Evolutionary conservation across 2,329 filamentous ascomycete species (phyloP).

Genomic region (Aspergillus aculeatinus): DNA sequence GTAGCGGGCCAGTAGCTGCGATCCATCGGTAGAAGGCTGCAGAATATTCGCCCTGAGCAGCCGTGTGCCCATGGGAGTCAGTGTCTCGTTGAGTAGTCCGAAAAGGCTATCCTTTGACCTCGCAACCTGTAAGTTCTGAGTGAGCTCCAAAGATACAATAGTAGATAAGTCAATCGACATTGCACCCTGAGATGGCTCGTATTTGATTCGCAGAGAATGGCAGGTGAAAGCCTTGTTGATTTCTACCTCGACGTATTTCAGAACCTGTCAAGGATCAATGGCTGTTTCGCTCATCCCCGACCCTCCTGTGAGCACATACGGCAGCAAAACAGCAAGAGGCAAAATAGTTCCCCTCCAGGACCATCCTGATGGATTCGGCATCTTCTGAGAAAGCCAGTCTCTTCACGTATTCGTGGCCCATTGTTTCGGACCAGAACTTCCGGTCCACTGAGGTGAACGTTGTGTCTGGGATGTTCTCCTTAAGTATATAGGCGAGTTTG

Average conservation of each 20-base stretch:
- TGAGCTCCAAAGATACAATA: slow-evolving; percentile 80
- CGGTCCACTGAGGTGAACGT: slow-evolving; percentile 67
- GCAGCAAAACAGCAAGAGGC: slow-evolving; percentile 82
- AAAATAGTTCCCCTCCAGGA: slow-evolving; percentile 80
- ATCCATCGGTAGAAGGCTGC: slow-evolving; percentile 75
- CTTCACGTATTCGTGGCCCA: slow-evolving; percentile 74
- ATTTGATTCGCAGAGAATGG: slow-evolving; percentile 82
- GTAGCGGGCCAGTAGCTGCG: slow-evolving; percentile 69
- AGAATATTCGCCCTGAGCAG: slow-evolving; percentile 82
- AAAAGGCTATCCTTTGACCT: slow-evolving; percentile 82
- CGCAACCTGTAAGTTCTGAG: slow-evolving; percentile 76
- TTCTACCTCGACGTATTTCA: slow-evolving; percentile 76
- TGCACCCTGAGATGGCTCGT: slow-evolving; percentile 82
- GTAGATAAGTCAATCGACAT: slow-evolving; percentile 96
- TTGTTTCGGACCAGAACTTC: slow-evolving; percentile 77
- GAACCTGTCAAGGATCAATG: slow-evolving; percentile 53
- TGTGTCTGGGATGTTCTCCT: slow-evolving; percentile 67
- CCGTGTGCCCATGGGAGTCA: slow-evolving; percentile 84
- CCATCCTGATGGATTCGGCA: slow-evolving; percentile 75
- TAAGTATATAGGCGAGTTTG: slow-evolving; percentile 70
- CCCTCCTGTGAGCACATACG: slow-evolving; percentile 51
- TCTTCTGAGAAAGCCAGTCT: slow-evolving; percentile 78
- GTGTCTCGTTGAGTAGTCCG: slow-evolving; percentile 78
- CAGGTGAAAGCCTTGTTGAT: slow-evolving; percentile 67
- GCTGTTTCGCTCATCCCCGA: not conserved